These are phyloP conservation scores for Dactylella cylindrospora DNA, from an alignment of 2,329 filamentous ascomycete genomes.

Conservation along the genomic window DNA sequence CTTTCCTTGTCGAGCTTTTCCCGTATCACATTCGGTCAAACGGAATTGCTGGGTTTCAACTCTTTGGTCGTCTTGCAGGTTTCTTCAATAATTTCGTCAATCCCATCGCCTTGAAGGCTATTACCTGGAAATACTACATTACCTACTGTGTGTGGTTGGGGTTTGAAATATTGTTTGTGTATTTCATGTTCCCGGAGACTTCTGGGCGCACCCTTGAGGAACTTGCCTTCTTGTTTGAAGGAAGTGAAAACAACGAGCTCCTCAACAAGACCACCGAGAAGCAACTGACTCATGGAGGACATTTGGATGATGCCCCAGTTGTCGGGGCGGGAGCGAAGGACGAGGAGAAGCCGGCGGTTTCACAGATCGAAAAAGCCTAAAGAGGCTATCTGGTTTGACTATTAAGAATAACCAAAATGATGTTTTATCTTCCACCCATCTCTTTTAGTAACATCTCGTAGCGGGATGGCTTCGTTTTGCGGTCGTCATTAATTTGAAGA, in stretches of 20 bases:
- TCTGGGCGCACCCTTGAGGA: constrained; percentile 54
- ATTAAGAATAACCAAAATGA: too few species aligned
- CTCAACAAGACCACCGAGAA: constrained; percentile 33
- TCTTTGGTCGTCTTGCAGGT: constrained; percentile 53
- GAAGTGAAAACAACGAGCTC: constrained; percentile 29
- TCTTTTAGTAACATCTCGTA: too few species aligned
- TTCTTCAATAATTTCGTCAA: constrained; percentile 59
- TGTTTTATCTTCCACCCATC: too few species aligned
- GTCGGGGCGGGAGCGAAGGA: constrained; percentile 7
- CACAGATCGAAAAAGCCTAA: not conserved
- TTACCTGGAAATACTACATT: constrained; percentile 55
- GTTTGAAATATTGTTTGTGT: constrained; percentile 54
- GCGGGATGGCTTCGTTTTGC: too few species aligned
- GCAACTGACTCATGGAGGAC: constrained; percentile 20
- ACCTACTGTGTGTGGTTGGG: constrained; percentile 55
- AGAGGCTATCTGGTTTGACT: too few species aligned
- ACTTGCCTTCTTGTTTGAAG: constrained; percentile 52
- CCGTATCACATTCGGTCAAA: constrained; percentile 62
- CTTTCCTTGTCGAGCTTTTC: constrained; percentile 63
- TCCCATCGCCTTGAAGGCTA: constrained; percentile 55
- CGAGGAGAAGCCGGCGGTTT: constrained; percentile 18
- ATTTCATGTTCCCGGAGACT: constrained; percentile 56
- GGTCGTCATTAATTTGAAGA: too few species aligned
- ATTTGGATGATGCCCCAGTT: constrained; percentile 21
- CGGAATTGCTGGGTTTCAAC: constrained; percentile 57